phyloP scores from a whole-genome alignment of 1,284 basidiomycete species.

The Fomitopsis palustris region DNA sequence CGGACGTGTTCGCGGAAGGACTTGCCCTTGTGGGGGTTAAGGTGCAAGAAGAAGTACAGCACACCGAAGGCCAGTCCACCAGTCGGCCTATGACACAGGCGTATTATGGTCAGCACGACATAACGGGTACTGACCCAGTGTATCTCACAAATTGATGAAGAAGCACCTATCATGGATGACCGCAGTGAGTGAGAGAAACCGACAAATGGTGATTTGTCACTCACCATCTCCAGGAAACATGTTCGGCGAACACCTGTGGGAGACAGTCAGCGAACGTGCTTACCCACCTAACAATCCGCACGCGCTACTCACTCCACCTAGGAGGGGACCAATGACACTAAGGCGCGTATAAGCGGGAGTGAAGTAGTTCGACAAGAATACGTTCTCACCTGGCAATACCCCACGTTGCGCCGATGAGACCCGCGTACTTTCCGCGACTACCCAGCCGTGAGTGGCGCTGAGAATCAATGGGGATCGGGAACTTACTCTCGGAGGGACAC shows the following conservation, averaged over 20 bases:
- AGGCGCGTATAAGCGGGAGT: neutral
- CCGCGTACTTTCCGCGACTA: slow-evolving; percentile 74
- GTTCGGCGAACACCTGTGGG: slow-evolving; percentile 59
- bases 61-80: slow-evolving; percentile 70
- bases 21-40: slow-evolving; percentile 69
- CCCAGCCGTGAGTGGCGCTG: neutral
- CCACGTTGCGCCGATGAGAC: slow-evolving; percentile 76
- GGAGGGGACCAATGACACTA: slow-evolving; percentile 73
- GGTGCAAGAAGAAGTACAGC: slow-evolving; percentile 79
- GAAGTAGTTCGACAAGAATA: neutral
- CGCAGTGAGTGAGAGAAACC: slow-evolving; percentile 4
- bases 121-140: neutral
- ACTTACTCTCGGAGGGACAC: slow-evolving; percentile 70
- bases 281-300: neutral
- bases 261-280: slow-evolving; percentile 3
- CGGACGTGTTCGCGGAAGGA: slow-evolving; percentile 53
- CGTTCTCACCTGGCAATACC: slow-evolving; percentile 59
- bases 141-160: slow-evolving; percentile 64
- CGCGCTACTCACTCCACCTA: slow-evolving; percentile 57
- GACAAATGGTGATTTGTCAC: slow-evolving; percentile 10
- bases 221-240: slow-evolving; percentile 73
- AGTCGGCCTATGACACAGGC: slow-evolving; percentile 50
- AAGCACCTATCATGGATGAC: slow-evolving; percentile 50
- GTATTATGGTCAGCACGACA: slow-evolving; percentile 2
- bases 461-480: neutral